Evolutionary conservation across 345 rosid genomes (phyloP), one percentile per base, ranked within the genome.

Genomic region (Turritis glabra): DNA sequence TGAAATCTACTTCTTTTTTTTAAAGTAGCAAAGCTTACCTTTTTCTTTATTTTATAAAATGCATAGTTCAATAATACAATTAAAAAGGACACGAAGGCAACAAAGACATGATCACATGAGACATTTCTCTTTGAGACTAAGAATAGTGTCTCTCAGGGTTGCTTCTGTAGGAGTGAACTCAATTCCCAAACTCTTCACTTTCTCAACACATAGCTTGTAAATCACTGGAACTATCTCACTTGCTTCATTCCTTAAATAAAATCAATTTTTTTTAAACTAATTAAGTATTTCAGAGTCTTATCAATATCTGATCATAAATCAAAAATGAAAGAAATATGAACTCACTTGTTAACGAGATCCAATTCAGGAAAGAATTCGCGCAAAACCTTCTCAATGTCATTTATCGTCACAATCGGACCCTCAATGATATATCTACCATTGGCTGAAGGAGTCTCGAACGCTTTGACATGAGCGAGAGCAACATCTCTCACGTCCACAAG

Each of bases 111-210:
- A 55, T 76, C 59, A 76, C 19, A 66, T 3, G 35, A 69, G 71
- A 69, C 32, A 27, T 62, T 62, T 80, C 72, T 79, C 73, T 64
- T 72, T 75, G 61, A 82, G 78, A 72, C 85, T 82, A 61, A 81
- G 85, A 26, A 87, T 79, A 0, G 91, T 88, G 68, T 88, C 94
- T 77, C 71, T 81, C 3, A 87, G 18, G 76, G 82, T 88, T 53
- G 61, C 79, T 64, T 83, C 82, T 37, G 73, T 22, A 7, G 87
- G 86, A 66, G 78, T 84, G 80, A 89, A 86, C 32, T 82, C 77
- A 47, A 64, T 32, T 58, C 78, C 81, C 55, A 78, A 72, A 29
- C 64, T 41, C 50, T 72, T 78, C 64, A 61, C 57, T 54, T 78
- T 78, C 23, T 77, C 80, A 2, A 38, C 25, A 63, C 65, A 15